These are phyloP conservation scores for Exophiala sideris DNA, from an alignment of 2,329 filamentous ascomycete species.

Conservation along the genomic window DNA sequence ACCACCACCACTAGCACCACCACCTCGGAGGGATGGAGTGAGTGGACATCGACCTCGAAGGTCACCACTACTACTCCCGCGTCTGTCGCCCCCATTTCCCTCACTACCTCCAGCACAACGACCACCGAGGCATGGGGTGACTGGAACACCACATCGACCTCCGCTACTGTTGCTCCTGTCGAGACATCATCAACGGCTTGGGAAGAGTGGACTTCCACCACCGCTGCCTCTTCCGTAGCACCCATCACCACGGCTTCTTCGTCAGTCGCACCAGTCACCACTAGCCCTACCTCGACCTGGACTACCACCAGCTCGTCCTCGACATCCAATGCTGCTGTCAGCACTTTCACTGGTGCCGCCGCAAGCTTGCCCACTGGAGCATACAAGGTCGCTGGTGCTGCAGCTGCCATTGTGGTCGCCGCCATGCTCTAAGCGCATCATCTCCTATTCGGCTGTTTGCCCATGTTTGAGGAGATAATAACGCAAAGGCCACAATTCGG, in stretches of 20 bases:
- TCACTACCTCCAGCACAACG: background rate
- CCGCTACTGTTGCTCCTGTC: background rate
- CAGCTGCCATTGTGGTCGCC: slow-evolving; percentile 18
- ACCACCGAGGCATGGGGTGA: background rate
- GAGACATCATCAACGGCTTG: slow-evolving; percentile 1
- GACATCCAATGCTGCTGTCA: slow-evolving; percentile 12
- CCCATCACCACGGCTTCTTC: background rate
- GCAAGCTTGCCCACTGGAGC: slow-evolving; percentile 12
- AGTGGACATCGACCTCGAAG: background rate
- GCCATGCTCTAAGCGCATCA: slow-evolving; percentile 17
- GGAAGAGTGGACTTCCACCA: slow-evolving; percentile 7
- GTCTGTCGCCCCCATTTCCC: background rate
- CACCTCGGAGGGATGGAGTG: background rate
- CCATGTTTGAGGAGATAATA: background rate
- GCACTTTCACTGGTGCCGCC: slow-evolving; percentile 22
- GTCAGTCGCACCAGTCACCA: background rate
- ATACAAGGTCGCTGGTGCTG: slow-evolving; percentile 19
- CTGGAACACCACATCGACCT: background rate
- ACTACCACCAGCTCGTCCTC: slow-evolving; percentile 10
- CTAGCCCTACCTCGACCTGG: background rate
- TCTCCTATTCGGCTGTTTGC: slow-evolving; percentile 2
- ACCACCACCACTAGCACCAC: background rate
- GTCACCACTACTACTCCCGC: background rate
- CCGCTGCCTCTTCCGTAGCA: background rate
- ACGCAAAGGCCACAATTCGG: background rate